These are phyloP conservation scores for Aspergillus asperescens DNA, from an alignment of 495 filamentous ascomycete genomes.

Conservation along the genomic window DNA sequence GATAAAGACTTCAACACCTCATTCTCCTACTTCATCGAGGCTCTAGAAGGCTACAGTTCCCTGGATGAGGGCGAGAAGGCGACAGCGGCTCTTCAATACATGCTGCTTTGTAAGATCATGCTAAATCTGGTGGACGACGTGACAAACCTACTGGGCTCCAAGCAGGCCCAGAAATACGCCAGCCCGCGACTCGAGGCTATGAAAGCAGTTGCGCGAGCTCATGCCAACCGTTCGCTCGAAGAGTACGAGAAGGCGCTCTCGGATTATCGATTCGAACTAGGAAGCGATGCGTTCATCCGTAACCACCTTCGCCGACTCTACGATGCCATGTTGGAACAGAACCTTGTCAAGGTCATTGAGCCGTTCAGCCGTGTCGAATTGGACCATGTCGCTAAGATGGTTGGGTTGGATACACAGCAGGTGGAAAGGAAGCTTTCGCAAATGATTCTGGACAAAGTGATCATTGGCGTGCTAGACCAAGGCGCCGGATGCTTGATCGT, in stretches of 20 bases:
- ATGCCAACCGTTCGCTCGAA: conserved; percentile 88
- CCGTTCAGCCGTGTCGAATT: conserved; percentile 96
- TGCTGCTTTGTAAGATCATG: conserved; percentile 99
- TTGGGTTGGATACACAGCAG: conserved; percentile 91
- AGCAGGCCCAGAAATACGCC: conserved; percentile 93
- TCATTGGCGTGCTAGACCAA: conserved; percentile 94
- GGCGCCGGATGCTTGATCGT: conserved; percentile 96
- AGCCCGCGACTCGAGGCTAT: conserved; percentile 93
- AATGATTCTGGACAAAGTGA: conserved; percentile 99
- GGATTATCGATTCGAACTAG: conserved; percentile 84
- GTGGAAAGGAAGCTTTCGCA: conserved; percentile 96
- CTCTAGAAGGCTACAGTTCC: conserved; percentile 90
- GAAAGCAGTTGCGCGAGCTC: conserved; percentile 95
- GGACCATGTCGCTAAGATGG: conserved; percentile 93
- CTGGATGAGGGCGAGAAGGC: conserved; percentile 83
- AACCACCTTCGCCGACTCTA: conserved; percentile 91
- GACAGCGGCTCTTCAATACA: conserved; percentile 92
- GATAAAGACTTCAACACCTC: conserved; percentile 98
- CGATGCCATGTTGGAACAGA: conserved; percentile 98
- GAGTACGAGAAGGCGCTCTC: conserved; percentile 92
- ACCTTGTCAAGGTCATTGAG: conserved; percentile 98
- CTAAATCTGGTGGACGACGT: conserved; percentile 95
- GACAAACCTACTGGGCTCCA: conserved; percentile 82
- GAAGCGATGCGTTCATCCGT: conserved; percentile 88
- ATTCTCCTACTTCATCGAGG: conserved; percentile 98